Evolutionary conservation across 2,329 filamentous ascomycete genomes (phyloP).

Genomic region (Sclerotinia spermophila): DNA sequence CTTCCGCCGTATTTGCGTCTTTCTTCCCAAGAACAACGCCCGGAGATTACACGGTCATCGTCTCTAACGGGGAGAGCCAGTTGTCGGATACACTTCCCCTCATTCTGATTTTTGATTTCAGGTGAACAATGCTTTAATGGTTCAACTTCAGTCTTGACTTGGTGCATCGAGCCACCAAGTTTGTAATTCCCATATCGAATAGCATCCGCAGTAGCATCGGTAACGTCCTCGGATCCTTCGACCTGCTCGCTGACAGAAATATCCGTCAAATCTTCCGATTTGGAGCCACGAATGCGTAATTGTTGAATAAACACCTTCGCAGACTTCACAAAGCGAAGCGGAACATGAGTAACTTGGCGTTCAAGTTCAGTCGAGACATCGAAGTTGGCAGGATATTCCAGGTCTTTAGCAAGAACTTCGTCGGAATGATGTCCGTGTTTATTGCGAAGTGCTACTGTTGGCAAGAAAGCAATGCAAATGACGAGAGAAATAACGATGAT

Average conservation of each 20-base stretch:
- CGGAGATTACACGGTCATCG: not conserved
- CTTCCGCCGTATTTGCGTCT: not conserved
- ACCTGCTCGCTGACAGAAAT: not conserved
- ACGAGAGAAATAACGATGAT: conserved; percentile 1
- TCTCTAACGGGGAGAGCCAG: not conserved
- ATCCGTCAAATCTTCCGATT: not conserved
- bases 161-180: not conserved
- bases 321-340: not conserved
- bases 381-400: not conserved
- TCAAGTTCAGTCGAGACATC: not conserved
- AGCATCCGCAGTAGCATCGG: not conserved
- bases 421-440: not conserved
- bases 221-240: not conserved
- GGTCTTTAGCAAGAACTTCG: not conserved
- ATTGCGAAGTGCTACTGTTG: not conserved
- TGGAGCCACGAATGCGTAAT: not conserved
- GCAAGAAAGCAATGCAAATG: conserved; percentile 15
- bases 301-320: conserved; percentile 1
- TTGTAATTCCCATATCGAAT: not conserved
- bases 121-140: not conserved
- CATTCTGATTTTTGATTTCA: not conserved
- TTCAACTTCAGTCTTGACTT: not conserved
- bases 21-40: not conserved
- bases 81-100: not conserved
- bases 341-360: conserved; percentile 3